Conservation (phyloP, 768 basidiomycete species). For the Ramaria sp. region DNA sequence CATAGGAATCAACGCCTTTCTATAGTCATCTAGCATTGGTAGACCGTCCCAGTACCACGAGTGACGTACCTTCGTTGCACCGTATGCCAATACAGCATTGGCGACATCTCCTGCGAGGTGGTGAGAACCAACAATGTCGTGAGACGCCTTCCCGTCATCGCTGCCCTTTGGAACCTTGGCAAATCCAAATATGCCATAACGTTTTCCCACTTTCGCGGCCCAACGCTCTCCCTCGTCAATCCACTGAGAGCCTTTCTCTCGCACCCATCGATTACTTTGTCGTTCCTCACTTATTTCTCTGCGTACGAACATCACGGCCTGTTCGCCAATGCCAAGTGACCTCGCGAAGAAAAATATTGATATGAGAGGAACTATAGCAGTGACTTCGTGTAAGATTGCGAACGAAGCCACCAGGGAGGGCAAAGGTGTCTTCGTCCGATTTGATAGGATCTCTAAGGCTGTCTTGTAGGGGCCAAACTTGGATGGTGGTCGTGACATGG, state of each 20-base stretch:
- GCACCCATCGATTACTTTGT: conserved; percentile 26
- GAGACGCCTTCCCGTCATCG: conserved; percentile 6
- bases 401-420: conserved; percentile 74
- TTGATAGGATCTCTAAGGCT: conserved; percentile 48
- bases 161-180: conserved; percentile 33
- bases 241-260: conserved; percentile 42
- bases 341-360: conserved; percentile 64
- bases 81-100: conserved; percentile 77
- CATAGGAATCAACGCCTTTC: conserved; percentile 61
- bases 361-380: conserved; percentile 67
- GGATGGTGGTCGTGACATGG: not conserved
- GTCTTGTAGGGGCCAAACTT: conserved; percentile 31
- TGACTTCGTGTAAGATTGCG: conserved; percentile 75
- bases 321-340: conserved; percentile 57
- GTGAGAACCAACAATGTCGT: conserved; percentile 18
- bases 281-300: conserved; percentile 14
- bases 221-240: conserved; percentile 67
- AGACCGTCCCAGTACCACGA: not conserved
- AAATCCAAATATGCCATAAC: conserved; percentile 77
- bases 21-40: not conserved
- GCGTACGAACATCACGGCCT: conserved; percentile 36
- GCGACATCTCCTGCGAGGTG: conserved; percentile 66
- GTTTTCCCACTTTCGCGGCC: conserved; percentile 57
- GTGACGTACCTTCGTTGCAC: conserved; percentile 54
- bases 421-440: conserved; percentile 63